These are phyloP conservation scores for Colletotrichum trifolii DNA, from an alignment of 2,329 filamentous ascomycete genomes.

Conservation along the genomic window DNA sequence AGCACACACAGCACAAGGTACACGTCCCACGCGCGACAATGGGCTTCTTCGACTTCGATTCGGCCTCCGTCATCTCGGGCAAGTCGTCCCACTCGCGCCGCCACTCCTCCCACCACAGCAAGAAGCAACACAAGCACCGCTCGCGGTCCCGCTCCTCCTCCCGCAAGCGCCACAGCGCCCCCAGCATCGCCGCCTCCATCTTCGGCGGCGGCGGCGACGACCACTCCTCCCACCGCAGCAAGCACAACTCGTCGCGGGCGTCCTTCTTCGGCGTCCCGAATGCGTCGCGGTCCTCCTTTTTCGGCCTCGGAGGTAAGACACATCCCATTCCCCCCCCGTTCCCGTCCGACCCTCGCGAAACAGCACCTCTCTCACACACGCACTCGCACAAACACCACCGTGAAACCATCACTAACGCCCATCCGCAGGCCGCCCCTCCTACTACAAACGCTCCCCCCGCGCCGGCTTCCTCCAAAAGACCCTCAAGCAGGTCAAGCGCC, in stretches of 20 bases:
- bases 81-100: slow-evolving; percentile 37
- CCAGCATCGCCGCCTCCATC: slow-evolving; percentile 55
- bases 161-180: slow-evolving; percentile 47
- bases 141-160: slow-evolving; percentile 54
- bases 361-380: slow-evolving; percentile 1
- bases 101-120: slow-evolving; percentile 31
- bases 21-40: slow-evolving; percentile 5
- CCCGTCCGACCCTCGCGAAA: not conserved
- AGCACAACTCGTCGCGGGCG: slow-evolving; percentile 54
- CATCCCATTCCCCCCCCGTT: slow-evolving; percentile 28
- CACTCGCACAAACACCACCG: not conserved
- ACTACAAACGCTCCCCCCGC: slow-evolving; percentile 86
- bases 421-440: slow-evolving; percentile 63
- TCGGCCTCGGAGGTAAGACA: slow-evolving; percentile 51
- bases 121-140: slow-evolving; percentile 48
- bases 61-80: slow-evolving; percentile 35
- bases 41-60: slow-evolving; percentile 38
- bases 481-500: slow-evolving; percentile 79
- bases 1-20: not conserved
- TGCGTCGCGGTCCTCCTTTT: slow-evolving; percentile 57
- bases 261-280: slow-evolving; percentile 62
- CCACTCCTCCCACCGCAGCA: slow-evolving; percentile 41
- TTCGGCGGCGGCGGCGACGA: slow-evolving; percentile 53
- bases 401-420: not conserved
- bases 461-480: slow-evolving; percentile 80